phyloP scores from a whole-genome alignment of 345 rosid genomes.

The Ceriops tagal region DNA sequence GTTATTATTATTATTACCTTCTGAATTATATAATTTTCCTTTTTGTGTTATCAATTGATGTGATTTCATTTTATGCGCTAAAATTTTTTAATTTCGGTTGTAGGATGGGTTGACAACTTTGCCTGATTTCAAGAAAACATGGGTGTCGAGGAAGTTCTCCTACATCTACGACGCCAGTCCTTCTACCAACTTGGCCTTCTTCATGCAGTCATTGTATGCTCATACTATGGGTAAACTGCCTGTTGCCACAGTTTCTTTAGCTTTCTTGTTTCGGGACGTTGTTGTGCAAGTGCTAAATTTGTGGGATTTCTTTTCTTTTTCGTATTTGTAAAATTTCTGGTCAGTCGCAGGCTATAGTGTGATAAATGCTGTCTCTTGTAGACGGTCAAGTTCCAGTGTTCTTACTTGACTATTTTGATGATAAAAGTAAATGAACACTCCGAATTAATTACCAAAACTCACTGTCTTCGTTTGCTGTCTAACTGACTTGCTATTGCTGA shows the following conservation, averaged over 20 bases:
- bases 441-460: neutral
- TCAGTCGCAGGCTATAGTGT: too few relatives aligned
- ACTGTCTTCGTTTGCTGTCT: neutral
- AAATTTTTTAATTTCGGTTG: neutral
- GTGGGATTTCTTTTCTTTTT: too few relatives aligned
- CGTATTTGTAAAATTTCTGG: too few relatives aligned
- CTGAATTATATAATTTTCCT: neutral
- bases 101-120: conserved; percentile 45
- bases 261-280: neutral
- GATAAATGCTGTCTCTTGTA: too few relatives aligned
- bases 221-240: conserved; percentile 44
- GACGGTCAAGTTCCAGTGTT: too few relatives aligned
- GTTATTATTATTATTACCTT: neutral
- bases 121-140: conserved; percentile 58
- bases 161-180: conserved; percentile 57
- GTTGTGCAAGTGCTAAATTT: too few relatives aligned
- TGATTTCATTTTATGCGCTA: too few relatives aligned
- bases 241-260: neutral
- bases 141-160: conserved; percentile 58
- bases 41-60: neutral
- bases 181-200: conserved; percentile 41
- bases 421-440: too few relatives aligned
- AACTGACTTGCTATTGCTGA: neutral
- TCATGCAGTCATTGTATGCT: conserved; percentile 69
- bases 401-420: too few relatives aligned